Conservation (phyloP, 1,139 yeast species). For the Pneumocystis carinii region DNA sequence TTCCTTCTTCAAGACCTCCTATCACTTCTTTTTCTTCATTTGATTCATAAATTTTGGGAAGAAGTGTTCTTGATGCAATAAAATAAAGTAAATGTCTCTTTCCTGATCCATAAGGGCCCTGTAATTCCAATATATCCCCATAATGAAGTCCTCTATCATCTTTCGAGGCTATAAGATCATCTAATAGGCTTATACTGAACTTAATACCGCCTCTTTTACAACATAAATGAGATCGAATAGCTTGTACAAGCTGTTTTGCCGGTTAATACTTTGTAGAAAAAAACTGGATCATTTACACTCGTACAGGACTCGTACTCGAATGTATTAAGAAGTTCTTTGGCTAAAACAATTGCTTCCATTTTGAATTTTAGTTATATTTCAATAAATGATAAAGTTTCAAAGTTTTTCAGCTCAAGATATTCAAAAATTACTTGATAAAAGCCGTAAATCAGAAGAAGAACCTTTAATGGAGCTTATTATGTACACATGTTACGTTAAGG, state of each 20-base stretch:
- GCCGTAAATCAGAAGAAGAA: not conserved
- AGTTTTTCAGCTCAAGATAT: not conserved
- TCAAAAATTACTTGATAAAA: not conserved
- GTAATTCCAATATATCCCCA: slow-evolving; percentile 5
- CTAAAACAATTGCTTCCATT: not conserved
- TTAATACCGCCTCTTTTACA: not conserved
- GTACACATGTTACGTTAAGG: not conserved
- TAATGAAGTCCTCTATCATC: not conserved
- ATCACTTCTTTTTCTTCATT: not conserved
- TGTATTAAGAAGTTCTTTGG: not conserved
- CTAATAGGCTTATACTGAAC: slow-evolving; percentile 2
- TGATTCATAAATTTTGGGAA: not conserved
- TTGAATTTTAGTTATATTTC: not conserved
- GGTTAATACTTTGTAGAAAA: not conserved
- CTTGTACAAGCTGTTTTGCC: not conserved
- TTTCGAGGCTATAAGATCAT: slow-evolving; percentile 2
- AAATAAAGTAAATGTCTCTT: slow-evolving; percentile 10
- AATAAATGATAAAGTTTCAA: not conserved
- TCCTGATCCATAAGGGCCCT: slow-evolving; percentile 10
- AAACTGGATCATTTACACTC: not conserved
- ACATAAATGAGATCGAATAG: not conserved
- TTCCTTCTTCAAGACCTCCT: not conserved
- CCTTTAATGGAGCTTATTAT: not conserved
- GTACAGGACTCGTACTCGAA: not conserved
- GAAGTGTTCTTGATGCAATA: slow-evolving; percentile 6